Evolutionary conservation across 352 stramenopile species (phyloP), one percentile per base, ranked within the genome.

Genomic region (Phytopythium boreale): DNA sequence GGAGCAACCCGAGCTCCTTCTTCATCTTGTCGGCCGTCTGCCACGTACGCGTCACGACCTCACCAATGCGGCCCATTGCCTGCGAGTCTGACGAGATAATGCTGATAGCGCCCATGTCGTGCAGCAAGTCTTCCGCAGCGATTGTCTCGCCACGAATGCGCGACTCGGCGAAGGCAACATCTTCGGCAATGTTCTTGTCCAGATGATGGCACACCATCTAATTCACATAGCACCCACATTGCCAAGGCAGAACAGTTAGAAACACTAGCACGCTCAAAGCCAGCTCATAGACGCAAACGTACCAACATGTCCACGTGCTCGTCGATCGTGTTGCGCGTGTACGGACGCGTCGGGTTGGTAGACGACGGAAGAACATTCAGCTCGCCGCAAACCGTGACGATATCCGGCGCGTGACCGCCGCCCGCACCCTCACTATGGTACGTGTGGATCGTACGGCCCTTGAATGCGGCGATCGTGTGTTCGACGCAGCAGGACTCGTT

Each of bases 21-120:
- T 99, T 98, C 96, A 99, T 99, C 79, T 99, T 99, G 74, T 98
- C 87, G n/a, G 96, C 96, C 1, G 96, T 99, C 71, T 98, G 95
- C 97, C 97, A 99, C 12, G 97, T 99, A 24, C 97, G 84, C 6
- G 91, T 97, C 67, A 99, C 95, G 15, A 99, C 96, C 82, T 99
- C 97, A 14, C 96, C 96, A 22, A 98, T 93, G 52, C 97, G 89
- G 15, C 97, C 97, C 97, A 99, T 99, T 20, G 97, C 97, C 79
- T 99, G 96, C 52, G 90, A 98, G 72, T 99, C 96, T 43, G 82
- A 97, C 12, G 92, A 98, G 61, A 99, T 98, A 72, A 98, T 99
- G 61, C 82, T 97, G 67, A 99, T 98, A 10, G 97, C 97, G 53
- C 97, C 97, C 64, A 98, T 96, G 74, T 99, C 97, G 64, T 99